These are phyloP conservation scores for Dictyostelium purpureum DNA, from an alignment of 78 protist genomes.

Conservation along the genomic window DNA sequence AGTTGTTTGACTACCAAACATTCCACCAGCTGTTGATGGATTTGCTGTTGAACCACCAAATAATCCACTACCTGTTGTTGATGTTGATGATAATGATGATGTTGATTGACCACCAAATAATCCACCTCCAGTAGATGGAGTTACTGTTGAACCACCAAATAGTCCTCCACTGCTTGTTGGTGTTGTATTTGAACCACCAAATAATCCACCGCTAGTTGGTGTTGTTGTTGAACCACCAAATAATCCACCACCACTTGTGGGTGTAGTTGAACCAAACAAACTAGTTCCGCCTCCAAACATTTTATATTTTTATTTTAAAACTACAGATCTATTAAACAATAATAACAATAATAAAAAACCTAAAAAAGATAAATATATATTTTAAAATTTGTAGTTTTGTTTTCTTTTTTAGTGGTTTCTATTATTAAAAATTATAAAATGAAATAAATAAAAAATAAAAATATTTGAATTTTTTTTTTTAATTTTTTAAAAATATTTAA, in stretches of 20 bases:
- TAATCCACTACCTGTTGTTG: not conserved
- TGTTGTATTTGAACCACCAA: not conserved
- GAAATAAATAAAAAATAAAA: too few species aligned
- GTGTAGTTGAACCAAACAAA: not conserved
- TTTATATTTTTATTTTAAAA: not conserved
- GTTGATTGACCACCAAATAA: slow-evolving; percentile 1
- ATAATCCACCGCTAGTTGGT: not conserved
- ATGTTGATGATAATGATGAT: slow-evolving; percentile 12
- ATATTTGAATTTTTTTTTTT: too few species aligned
- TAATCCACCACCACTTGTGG: not conserved
- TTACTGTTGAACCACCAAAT: not conserved
- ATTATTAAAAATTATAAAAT: too few species aligned
- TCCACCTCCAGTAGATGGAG: slow-evolving; percentile 14
- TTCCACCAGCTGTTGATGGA: slow-evolving; percentile 24
- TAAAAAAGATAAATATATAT: too few species aligned
- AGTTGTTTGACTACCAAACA: slow-evolving; percentile 23
- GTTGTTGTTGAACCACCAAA: not conserved
- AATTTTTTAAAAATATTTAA: too few species aligned
- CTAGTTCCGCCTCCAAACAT: not conserved
- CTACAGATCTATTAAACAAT: not conserved
- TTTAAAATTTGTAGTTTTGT: not conserved
- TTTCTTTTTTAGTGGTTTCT: too few species aligned
- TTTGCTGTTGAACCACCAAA: slow-evolving; percentile 11
- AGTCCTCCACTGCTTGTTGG: not conserved
- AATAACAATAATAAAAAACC: not conserved